Percentiles rank a stretch among this genome's conserved stretches.
phyloP scores from a whole-genome alignment of 139 green algal species.

The Haematococcus sp. region DNA sequence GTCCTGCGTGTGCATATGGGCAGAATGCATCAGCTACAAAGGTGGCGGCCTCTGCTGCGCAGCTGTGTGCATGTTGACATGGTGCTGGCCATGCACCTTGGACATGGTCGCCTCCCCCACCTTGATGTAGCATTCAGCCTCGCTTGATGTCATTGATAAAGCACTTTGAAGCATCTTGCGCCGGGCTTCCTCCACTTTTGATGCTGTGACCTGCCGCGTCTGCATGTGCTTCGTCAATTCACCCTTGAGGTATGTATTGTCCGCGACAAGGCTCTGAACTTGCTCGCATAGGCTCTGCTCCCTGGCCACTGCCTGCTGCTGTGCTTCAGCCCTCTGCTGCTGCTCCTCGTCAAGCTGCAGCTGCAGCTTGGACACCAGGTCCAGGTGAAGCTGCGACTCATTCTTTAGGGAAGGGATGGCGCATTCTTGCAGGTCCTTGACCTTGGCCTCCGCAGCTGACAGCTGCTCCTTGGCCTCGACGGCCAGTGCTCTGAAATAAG shows the following conservation, averaged over 20 bases:
- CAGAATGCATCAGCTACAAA: background rate
- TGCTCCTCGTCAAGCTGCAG: background rate
- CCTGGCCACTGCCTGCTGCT: background rate
- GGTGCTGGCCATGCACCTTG: background rate
- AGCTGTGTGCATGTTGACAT: background rate
- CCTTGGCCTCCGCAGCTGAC: background rate
- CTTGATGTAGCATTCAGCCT: constrained; percentile 6
- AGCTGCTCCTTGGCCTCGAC: constrained; percentile 4
- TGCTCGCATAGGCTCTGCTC: background rate
- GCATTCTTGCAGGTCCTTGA: background rate
- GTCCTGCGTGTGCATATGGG: constrained; percentile 11
- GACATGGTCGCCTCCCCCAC: background rate
- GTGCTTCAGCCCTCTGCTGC: background rate
- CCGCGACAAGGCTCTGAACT: constrained; percentile 11
- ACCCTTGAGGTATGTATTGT: constrained; percentile 16
- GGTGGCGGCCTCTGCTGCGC: background rate
- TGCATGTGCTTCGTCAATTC: constrained; percentile 27
- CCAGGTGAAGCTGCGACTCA: constrained; percentile 4
- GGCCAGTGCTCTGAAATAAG: background rate
- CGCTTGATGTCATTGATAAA: background rate
- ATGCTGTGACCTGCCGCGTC: constrained; percentile 14
- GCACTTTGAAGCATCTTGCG: constrained; percentile 12
- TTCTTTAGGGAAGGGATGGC: background rate
- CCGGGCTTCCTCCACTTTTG: background rate
- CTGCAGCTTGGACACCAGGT: constrained; percentile 7